These are phyloP conservation scores for Ogataea nakhonphanomensis DNA, from an alignment of 805 yeast species.

Conservation along the genomic window DNA sequence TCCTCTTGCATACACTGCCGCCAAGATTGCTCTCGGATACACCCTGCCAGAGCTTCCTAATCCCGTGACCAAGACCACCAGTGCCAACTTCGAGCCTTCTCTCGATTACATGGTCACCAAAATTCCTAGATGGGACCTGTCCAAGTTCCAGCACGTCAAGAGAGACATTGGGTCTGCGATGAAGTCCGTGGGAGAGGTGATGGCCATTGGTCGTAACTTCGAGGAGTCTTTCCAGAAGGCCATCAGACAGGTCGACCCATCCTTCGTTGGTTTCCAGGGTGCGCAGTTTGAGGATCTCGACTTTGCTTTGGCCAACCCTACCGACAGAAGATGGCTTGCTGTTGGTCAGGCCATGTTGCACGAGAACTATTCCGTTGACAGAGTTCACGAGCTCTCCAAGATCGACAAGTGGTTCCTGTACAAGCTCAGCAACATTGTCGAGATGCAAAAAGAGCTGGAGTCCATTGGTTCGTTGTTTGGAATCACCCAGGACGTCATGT, in stretches of 20 bases:
- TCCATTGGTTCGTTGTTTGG: conserved; percentile 53
- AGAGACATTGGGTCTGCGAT: conserved; percentile 83
- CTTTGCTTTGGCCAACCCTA: conserved; percentile 74
- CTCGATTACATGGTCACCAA: conserved; percentile 94
- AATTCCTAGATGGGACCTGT: conserved; percentile 98
- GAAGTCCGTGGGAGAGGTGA: conserved; percentile 99
- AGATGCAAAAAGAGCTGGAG: conserved; percentile 80
- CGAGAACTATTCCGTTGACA: conserved; percentile 86
- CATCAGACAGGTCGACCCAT: conserved; percentile 92
- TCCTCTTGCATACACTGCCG: conserved; percentile 97
- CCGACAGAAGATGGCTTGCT: conserved; percentile 96
- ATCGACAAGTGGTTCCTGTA: conserved; percentile 96
- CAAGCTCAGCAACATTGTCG: conserved; percentile 90
- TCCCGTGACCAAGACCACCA: conserved; percentile 89
- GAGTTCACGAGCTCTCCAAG: conserved; percentile 84
- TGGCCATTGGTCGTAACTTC: conserved; percentile 95
- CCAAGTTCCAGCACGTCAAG: conserved; percentile 91
- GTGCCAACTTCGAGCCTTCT: conserved; percentile 97
- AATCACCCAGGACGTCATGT: conserved; percentile 65
- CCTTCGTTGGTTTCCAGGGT: conserved; percentile 89
- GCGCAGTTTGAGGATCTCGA: conserved; percentile 79
- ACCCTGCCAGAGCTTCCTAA: conserved; percentile 89
- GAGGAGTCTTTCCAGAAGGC: conserved; percentile 99
- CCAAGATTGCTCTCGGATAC: conserved; percentile 89
- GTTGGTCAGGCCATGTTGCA: conserved; percentile 89